These are phyloP conservation scores for Solanum chiquidenum DNA, from an alignment of 257 asterid species.

Conservation along the genomic window DNA sequence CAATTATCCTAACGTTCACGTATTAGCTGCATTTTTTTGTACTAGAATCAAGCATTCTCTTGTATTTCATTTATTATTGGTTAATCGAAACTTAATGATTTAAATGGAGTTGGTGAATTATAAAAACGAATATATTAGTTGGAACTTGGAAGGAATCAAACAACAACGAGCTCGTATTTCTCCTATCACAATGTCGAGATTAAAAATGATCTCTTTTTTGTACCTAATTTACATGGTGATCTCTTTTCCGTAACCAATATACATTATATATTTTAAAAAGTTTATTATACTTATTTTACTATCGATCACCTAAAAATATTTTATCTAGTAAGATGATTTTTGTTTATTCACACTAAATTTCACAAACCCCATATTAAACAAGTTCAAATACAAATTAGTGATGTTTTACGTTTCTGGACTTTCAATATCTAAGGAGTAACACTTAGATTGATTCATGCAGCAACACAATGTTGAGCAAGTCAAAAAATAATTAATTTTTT, in stretches of 20 bases:
- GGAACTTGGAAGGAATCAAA: background rate
- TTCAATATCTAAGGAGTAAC: background rate
- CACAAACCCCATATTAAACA: background rate
- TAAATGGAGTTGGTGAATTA: no score
- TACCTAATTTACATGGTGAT: background rate
- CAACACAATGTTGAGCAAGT: background rate
- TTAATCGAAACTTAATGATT: background rate
- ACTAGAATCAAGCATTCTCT: background rate
- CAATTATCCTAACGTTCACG: background rate
- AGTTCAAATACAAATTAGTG: background rate
- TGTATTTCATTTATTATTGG: background rate
- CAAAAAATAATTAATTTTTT: no score
- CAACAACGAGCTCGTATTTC: background rate
- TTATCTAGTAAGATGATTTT: background rate
- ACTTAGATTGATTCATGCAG: no score
- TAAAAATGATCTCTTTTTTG: background rate
- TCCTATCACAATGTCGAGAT: background rate
- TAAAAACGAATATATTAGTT: background rate
- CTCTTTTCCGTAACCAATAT: background rate
- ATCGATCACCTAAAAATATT: background rate
- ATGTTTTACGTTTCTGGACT: background rate
- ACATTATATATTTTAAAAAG: background rate
- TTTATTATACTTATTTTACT: background rate
- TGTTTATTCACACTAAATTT: background rate
- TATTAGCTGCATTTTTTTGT: no score